Evolutionary conservation across 2,329 filamentous ascomycete genomes (phyloP), one percentile per base, ranked within the genome.

Genomic region (Cercospora sp.): DNA sequence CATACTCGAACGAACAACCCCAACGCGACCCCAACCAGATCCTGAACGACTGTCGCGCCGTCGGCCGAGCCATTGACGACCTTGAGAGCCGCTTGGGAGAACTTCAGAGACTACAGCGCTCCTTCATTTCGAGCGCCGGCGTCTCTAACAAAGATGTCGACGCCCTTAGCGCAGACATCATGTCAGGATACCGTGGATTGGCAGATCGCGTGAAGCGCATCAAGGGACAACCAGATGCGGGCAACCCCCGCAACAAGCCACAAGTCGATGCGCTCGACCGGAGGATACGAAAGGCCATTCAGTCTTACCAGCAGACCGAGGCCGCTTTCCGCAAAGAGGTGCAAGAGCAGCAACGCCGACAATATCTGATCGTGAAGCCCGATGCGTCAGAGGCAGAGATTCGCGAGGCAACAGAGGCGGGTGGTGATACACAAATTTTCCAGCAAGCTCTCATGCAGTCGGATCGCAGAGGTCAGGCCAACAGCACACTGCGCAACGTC

Each of bases 181-280:
- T 97, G 89, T 87, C 87, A 62, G 85, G 89, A 64, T 97, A 97
- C 84, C 90, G 91, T 70, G 87, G 86, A 68, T 87, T 98, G 66
- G 92, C 91, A 66, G 88, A 90, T 63, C 90, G 91, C 63, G 89
- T 97, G 72, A 92, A 91, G 80, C 84, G 86, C 70, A 87, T 97
- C 82, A 97, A 97, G 85, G 89, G 89, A 73, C 90, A 90, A 74
- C 75, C 90, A 48, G 92, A 94, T 68, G 90, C 91, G 28, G 87
- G 88, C 68, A 88, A 88, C 71, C 84, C 89, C 55, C 89, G 89
- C 77, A 95, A 97, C 80, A 86, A 87, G 65, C 86, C 90, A 36
- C 94, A 97, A 80, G 90, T 97, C 71, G 90, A 90, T 75, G 89
- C 90, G 67, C 88, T 95, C 57, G 92, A 96, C 79, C 87, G 91